Conservation (phyloP, 2,329 filamentous ascomycete species). For the Ascochyta koolunga region DNA sequence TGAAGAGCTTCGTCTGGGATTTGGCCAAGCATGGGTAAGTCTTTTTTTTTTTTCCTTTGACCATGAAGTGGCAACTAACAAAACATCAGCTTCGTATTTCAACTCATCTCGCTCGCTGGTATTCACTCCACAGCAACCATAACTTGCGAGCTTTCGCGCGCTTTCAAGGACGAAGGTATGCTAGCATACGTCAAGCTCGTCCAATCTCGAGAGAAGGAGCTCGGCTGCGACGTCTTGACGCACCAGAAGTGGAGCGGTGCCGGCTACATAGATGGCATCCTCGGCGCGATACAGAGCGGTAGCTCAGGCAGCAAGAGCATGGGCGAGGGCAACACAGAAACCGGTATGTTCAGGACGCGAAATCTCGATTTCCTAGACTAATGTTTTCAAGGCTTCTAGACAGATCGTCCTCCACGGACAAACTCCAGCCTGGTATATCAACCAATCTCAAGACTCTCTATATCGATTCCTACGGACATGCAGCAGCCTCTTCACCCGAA, state of each 20-base stretch:
- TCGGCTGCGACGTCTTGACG: slow-evolving; percentile 89
- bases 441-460: not conserved
- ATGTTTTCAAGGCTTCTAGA: slow-evolving; percentile 5
- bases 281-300: slow-evolving; percentile 89
- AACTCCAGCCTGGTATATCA: not conserved
- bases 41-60: slow-evolving; percentile 62
- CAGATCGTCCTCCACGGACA: not conserved
- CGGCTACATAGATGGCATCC: slow-evolving; percentile 82
- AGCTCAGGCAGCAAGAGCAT: slow-evolving; percentile 90
- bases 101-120: slow-evolving; percentile 69
- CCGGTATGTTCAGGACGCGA: slow-evolving; percentile 33
- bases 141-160: slow-evolving; percentile 75
- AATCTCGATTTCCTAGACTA: not conserved
- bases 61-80: not conserved
- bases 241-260: slow-evolving; percentile 88
- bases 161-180: slow-evolving; percentile 93
- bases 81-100: slow-evolving; percentile 61
- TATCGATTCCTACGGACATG: not conserved
- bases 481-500: not conserved
- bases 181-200: slow-evolving; percentile 95
- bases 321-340: slow-evolving; percentile 93
- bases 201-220: slow-evolving; percentile 86
- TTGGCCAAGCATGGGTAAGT: slow-evolving; percentile 80
- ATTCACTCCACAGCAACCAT: slow-evolving; percentile 69
- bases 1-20: slow-evolving; percentile 96